A percentile compares a stretch with the other conserved stretches of the same genome.
These are phyloP conservation scores for Pyrenula massariospora DNA, from an alignment of 495 filamentous ascomycete genomes.

Conservation along the genomic window DNA sequence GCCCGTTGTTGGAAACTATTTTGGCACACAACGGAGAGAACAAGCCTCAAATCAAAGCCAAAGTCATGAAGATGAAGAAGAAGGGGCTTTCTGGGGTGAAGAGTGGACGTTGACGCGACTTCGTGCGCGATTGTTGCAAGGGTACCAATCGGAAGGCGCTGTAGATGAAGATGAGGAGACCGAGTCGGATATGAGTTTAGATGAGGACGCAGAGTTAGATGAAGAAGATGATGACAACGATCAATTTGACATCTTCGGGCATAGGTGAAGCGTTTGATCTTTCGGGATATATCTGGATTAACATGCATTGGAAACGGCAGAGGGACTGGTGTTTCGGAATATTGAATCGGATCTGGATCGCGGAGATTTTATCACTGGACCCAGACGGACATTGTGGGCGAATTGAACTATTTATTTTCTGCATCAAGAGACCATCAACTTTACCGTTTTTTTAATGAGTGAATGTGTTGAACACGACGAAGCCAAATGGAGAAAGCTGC, in stretches of 20 bases:
- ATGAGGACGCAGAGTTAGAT: slow-evolving; percentile 37
- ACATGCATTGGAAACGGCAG: no score
- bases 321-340: no score
- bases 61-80: slow-evolving; percentile 25
- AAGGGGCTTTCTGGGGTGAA: slow-evolving; percentile 54
- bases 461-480: no score
- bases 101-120: slow-evolving; percentile 19
- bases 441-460: no score
- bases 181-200: slow-evolving; percentile 31
- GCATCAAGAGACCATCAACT: no score
- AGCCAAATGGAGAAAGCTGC: no score
- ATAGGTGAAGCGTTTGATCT: slow-evolving; percentile 41
- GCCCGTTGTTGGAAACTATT: slow-evolving; percentile 31
- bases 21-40: slow-evolving; percentile 28
- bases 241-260: slow-evolving; percentile 59
- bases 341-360: no score
- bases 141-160: slow-evolving; percentile 14
- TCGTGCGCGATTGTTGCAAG: background rate
- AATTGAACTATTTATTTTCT: no score
- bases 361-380: no score
- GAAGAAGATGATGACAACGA: slow-evolving; percentile 45
- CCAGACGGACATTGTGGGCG: no score
- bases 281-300: no score
- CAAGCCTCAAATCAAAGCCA: slow-evolving; percentile 21
- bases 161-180: slow-evolving; percentile 25